phyloP scores from a whole-genome alignment of 148 eudicot genomes.

The Rhododendron vialii region DNA sequence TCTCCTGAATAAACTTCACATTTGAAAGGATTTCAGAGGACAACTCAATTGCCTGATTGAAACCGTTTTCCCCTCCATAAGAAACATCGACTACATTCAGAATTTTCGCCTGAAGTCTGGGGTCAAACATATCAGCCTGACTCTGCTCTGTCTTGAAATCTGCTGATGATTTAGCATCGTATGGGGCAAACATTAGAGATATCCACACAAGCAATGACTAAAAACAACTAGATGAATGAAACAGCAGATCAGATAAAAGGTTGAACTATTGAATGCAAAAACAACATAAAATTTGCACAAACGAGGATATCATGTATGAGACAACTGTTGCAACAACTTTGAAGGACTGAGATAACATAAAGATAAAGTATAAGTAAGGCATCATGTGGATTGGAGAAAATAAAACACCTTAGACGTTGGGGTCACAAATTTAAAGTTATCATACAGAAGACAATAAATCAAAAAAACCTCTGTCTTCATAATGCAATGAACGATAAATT shows the following conservation, averaged over 20 bases:
- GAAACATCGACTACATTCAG: conserved; percentile 26
- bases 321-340: background rate
- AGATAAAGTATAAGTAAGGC: background rate
- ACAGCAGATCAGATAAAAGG: background rate
- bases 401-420: background rate
- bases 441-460: background rate
- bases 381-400: background rate
- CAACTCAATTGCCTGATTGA: conserved; percentile 27
- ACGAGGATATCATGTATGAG: background rate
- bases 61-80: conserved; percentile 28
- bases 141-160: conserved; percentile 28
- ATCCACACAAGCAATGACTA: background rate
- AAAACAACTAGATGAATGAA: background rate
- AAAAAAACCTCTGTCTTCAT: background rate
- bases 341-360: background rate
- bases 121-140: conserved; percentile 29
- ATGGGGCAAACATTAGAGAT: background rate
- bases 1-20: conserved; percentile 29
- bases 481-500: background rate
- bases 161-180: conserved; percentile 11
- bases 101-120: conserved; percentile 24
- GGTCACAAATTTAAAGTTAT: background rate
- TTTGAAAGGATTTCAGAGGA: conserved; percentile 22
- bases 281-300: background rate
- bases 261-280: background rate